Conservation (phyloP, 495 filamentous ascomycete genomes). For the Neurospora cerealis region DNA sequence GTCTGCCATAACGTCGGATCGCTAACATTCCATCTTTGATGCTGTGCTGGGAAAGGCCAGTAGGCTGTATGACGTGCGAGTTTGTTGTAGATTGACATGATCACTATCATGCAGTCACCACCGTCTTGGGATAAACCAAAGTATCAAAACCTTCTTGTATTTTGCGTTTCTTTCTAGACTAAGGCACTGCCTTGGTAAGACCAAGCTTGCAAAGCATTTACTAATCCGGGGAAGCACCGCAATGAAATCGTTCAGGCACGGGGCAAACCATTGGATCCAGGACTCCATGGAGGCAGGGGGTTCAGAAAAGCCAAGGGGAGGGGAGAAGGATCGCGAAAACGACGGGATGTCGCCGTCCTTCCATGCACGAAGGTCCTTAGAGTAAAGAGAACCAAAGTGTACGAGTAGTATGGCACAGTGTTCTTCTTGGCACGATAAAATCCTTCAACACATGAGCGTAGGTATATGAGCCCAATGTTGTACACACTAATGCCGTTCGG, state of each 20-base stretch:
- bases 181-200: neutral
- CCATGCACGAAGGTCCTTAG: conserved; percentile 72
- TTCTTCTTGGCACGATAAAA: conserved; percentile 88
- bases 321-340: neutral
- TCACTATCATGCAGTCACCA: neutral
- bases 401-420: conserved; percentile 68
- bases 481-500: conserved; percentile 97
- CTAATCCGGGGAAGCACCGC: neutral
- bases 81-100: neutral
- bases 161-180: neutral
- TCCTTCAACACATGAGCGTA: conserved; percentile 92
- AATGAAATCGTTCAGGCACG: neutral
- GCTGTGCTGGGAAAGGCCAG: neutral
- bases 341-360: conserved; percentile 62
- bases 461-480: conserved; percentile 63
- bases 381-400: conserved; percentile 55
- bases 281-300: neutral
- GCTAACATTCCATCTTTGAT: neutral
- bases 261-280: neutral
- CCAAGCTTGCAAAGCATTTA: neutral
- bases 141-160: neutral
- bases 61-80: neutral
- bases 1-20: neutral
- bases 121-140: neutral
- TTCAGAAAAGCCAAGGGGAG: neutral